phyloP scores from a whole-genome alignment of 2,329 filamentous ascomycete species.

The Pseudogymnoascus sp. region DNA sequence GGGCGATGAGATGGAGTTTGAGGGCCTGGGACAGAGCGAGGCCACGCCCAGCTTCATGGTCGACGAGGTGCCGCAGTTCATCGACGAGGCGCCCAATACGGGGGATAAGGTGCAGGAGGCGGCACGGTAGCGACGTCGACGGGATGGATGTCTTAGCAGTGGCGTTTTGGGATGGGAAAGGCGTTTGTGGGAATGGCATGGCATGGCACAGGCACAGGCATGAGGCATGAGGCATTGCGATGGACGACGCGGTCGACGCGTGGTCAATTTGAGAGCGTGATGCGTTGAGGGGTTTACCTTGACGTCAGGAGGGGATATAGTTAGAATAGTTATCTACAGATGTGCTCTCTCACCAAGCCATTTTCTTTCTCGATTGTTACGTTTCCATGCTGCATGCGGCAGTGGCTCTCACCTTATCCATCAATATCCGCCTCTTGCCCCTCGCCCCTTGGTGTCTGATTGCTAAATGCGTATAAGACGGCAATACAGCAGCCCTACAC shows the following conservation, averaged over 20 bases:
- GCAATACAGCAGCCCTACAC: neutral
- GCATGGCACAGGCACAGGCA: neutral
- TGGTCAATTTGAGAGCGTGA: neutral
- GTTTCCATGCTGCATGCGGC: neutral
- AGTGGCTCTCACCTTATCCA: neutral
- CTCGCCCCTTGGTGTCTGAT: neutral
- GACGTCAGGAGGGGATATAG: neutral
- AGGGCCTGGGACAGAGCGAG: conserved; percentile 49
- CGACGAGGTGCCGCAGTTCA: conserved; percentile 82
- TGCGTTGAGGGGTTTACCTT: neutral
- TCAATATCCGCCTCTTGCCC: neutral
- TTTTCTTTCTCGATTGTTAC: neutral
- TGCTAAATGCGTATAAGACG: neutral
- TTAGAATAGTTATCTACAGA: conserved; percentile 5
- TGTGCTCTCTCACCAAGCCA: conserved; percentile 3
- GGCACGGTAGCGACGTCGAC: conserved; percentile 33
- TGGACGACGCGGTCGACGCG: neutral
- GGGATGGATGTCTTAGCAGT: neutral
- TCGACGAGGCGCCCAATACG: conserved; percentile 78
- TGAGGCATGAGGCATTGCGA: neutral
- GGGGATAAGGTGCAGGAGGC: conserved; percentile 75
- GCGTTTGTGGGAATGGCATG: conserved; percentile 4
- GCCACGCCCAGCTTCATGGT: conserved; percentile 76
- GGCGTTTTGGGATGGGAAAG: neutral
- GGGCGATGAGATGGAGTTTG: conserved; percentile 87